Evolutionary conservation across 1,139 yeast species (phyloP), one percentile per base, ranked within the genome.

Genomic region (Yamadazyma sp.): DNA sequence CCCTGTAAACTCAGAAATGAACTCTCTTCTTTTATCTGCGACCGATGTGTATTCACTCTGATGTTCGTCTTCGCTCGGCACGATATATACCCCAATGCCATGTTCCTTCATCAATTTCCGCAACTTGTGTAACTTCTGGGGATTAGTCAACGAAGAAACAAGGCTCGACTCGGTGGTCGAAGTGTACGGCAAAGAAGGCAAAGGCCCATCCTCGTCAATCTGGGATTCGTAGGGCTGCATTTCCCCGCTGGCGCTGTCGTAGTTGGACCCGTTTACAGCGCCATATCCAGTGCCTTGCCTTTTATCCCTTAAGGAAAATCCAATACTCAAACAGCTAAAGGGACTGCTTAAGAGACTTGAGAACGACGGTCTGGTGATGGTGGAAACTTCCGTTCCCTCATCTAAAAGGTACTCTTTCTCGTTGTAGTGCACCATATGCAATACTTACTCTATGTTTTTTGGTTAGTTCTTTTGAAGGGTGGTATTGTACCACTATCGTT

Each of bases 21-120:
- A 78, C 45, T 68, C 78, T 40, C 82, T 59, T 38, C 82, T 61
- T 39, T 67, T 74, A 43, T 78, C 83, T 2, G 77, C 67, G 14
- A 63, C 54, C 0, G 81, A 69, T 0, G 81, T 74, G 46, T 75
- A 70, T 45, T 78, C 83, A 11, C 78, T 69, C 46, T 73, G 80
- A 51, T 78, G 83, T 44, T 77, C 81, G 51, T 78, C 83, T 49
- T 75, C 82, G n/a, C 79, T 72, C 2, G 83, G 82, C 6, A 78
- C 62, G 24, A 78, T 66, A 48, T 78, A 78, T 2, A 76, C 80
- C 3, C 74, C 75, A 17, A 77, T 62, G 1, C 66, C 61, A 46
- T 66, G 51, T 9, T 57, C 42, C 34, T 51, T 58, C 83, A 77
- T 77, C 39, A 64, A 54, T 24, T 51, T 41, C 31, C 82, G 59